phyloP scores from a whole-genome alignment of 139 green algal species.

The Diplosphaera chodatii region DNA sequence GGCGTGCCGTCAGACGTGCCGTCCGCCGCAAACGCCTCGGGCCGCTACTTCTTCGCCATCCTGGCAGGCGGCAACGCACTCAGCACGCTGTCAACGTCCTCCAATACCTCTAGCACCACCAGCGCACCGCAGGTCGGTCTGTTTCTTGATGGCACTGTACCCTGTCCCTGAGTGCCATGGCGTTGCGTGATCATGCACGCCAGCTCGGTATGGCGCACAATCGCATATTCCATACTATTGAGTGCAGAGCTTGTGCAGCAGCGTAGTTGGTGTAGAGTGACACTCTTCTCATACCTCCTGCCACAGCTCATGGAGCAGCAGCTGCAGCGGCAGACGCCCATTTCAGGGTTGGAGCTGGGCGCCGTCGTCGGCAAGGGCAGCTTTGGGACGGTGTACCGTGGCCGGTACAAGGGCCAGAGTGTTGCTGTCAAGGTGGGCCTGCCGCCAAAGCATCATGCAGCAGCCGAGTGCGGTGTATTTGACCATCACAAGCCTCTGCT shows the following conservation, averaged over 20 bases:
- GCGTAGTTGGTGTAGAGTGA: too few relatives aligned
- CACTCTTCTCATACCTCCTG: too few relatives aligned
- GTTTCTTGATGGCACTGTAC: too few relatives aligned
- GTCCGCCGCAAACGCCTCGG: neutral
- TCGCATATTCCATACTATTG: too few relatives aligned
- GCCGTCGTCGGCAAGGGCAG: constrained; percentile 45
- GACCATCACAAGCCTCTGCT: too few relatives aligned
- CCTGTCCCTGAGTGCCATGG: too few relatives aligned
- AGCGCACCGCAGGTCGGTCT: neutral
- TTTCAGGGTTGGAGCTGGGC: constrained; percentile 41
- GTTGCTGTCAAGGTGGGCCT: constrained; percentile 47
- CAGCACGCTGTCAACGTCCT: neutral
- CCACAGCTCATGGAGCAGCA: neutral
- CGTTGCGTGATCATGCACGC: too few relatives aligned
- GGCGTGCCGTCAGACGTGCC: constrained; percentile 1
- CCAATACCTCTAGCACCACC: neutral
- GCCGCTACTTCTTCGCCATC: neutral
- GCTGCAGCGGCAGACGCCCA: neutral
- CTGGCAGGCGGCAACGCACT: neutral
- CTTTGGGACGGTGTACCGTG: constrained; percentile 48
- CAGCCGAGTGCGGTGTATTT: neutral
- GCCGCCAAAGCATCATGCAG: neutral
- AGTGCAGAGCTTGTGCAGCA: too few relatives aligned
- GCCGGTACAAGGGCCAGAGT: constrained; percentile 1
- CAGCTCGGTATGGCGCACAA: too few relatives aligned